Conservation (phyloP, 441 rosid species). For the Geranium incanum region DNA sequence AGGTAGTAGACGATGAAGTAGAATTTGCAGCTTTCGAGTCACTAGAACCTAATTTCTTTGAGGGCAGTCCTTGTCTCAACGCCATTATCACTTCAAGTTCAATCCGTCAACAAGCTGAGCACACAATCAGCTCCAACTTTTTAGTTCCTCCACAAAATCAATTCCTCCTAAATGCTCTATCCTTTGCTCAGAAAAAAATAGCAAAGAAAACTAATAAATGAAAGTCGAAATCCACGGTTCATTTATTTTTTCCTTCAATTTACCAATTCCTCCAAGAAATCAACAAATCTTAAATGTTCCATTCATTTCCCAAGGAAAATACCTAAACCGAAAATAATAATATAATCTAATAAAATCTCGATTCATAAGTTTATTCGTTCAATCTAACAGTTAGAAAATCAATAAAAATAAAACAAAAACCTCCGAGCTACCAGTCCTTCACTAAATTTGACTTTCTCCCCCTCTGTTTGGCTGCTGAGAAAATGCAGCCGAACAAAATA, state of each 20-base stretch:
- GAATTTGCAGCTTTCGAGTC: slow-evolving; percentile 60
- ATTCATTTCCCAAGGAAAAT: neutral
- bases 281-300: neutral
- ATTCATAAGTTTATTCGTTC: neutral
- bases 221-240: neutral
- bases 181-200: neutral
- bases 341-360: neutral
- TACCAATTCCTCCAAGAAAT: neutral
- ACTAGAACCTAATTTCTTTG: slow-evolving; percentile 41
- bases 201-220: neutral
- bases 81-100: slow-evolving; percentile 45
- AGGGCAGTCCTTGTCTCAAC: slow-evolving; percentile 51
- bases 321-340: no score
- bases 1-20: slow-evolving; percentile 80
- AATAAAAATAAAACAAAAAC: neutral
- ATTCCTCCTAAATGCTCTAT: neutral
- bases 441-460: neutral
- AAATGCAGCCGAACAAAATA: neutral
- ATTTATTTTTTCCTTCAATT: neutral
- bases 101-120: slow-evolving; percentile 23
- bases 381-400: neutral
- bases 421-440: neutral
- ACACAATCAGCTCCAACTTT: slow-evolving; percentile 10
- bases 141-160: slow-evolving; percentile 11
- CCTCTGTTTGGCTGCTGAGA: neutral